Conservation (phyloP, 2,329 filamentous ascomycete species). For the Cladosporium colombiae region DNA sequence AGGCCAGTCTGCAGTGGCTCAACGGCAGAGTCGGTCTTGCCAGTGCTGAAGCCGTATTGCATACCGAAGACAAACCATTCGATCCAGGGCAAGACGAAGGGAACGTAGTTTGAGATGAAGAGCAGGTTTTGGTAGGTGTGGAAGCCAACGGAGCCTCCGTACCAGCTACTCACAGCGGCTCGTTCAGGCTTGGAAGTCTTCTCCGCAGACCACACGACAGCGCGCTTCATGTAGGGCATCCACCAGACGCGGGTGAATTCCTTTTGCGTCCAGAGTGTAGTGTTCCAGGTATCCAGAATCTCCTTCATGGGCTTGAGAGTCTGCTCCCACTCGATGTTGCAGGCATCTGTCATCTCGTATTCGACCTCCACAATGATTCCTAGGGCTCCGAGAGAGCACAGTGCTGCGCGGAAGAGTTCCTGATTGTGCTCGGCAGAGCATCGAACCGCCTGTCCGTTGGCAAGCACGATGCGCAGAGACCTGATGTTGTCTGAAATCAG, state of each 20-base stretch:
- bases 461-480: slow-evolving; percentile 75
- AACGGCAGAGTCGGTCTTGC: slow-evolving; percentile 68
- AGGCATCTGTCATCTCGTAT: slow-evolving; percentile 75
- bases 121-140: slow-evolving; percentile 91
- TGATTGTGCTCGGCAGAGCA: slow-evolving; percentile 69
- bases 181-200: slow-evolving; percentile 65
- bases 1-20: slow-evolving; percentile 79
- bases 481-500: slow-evolving; percentile 78
- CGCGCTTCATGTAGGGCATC: slow-evolving; percentile 87
- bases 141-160: slow-evolving; percentile 79
- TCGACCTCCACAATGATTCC: slow-evolving; percentile 91
- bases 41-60: slow-evolving; percentile 87
- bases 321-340: slow-evolving; percentile 86
- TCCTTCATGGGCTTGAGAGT: slow-evolving; percentile 69
- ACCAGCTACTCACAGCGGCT: slow-evolving; percentile 69
- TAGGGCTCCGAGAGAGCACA: slow-evolving; percentile 84
- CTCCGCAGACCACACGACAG: slow-evolving; percentile 87
- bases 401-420: slow-evolving; percentile 82
- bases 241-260: slow-evolving; percentile 97
- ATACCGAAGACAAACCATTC: slow-evolving; percentile 98
- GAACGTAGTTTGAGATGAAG: slow-evolving; percentile 74
- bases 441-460: slow-evolving; percentile 70
- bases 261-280: slow-evolving; percentile 74
- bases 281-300: slow-evolving; percentile 71
- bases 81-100: slow-evolving; percentile 78